Evolutionary conservation across 257 asterid genomes (phyloP), one percentile per base, ranked within the genome.

Genomic region (Forsythia viridissima): DNA sequence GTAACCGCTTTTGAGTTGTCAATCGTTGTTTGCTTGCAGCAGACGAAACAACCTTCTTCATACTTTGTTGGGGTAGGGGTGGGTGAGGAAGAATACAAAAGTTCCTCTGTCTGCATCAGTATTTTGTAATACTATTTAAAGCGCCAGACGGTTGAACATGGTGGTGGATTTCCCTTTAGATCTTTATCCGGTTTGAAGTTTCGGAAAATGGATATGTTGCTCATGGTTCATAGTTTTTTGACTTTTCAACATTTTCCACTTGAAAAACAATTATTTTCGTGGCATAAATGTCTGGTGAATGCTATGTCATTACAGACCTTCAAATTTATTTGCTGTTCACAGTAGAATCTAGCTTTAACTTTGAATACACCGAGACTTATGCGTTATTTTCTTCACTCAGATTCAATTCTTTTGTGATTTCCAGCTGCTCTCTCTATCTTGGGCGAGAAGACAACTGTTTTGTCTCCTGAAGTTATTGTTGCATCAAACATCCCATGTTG

Each of bases 371-470:
- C 61, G 70, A 7, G 57, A 82, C 57, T 73, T 65, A 11, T 77
- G 70, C 84, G 78, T 71, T 74, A 13, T 79, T 72, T 78, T 74
- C 65, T 65, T 68, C 73, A 80, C 88, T 85, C 82, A 44, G 69
- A 65, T 84, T 75, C 74, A 82, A 83, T 83, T 87, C 9, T 76
- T 80, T 85, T 84, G 20, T 86, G 70, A 75, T 81, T 86, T 87
- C 82, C 95, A 96, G 99, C 89, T 90, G 96, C 98, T 51, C 91
- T 96, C 48, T 87, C 93, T 36, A 92, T 77, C 52, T 85, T 96
- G 86, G 99, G 99, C 76, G 97, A 96, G 92, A 96, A 96, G 92
- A 93, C 98, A 55, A 93, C 97, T 76, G 92, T 96, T 84, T 76
- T 96, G 84, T 91, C 98, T 76, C 99, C 99, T 74, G 98, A 96